phyloP scores from a whole-genome alignment of 495 filamentous ascomycete species.

The Xylaria venustula region DNA sequence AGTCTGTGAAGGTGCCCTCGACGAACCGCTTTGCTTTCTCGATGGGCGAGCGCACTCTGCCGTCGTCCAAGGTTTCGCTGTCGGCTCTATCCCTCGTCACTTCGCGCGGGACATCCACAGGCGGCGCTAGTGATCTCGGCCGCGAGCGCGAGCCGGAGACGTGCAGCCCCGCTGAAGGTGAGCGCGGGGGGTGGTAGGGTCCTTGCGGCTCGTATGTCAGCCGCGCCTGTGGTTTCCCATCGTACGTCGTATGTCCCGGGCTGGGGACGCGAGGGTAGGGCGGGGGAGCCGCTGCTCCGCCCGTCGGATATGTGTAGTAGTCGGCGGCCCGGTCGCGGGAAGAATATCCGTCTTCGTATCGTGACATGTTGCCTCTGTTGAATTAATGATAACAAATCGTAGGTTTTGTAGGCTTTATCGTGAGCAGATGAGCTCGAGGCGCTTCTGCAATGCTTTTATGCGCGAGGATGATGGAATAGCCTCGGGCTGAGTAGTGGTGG shows the following conservation, averaged over 20 bases:
- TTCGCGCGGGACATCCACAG: slow-evolving; percentile 19
- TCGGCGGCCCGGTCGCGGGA: slow-evolving; percentile 8
- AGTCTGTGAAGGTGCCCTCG: slow-evolving; percentile 33
- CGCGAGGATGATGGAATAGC: neutral
- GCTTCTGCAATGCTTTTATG: neutral
- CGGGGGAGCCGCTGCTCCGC: neutral
- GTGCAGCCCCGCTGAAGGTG: slow-evolving; percentile 9
- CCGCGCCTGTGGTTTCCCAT: slow-evolving; percentile 14
- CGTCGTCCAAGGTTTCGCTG: slow-evolving; percentile 18
- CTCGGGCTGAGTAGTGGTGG: neutral
- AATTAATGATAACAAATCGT: neutral
- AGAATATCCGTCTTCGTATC: slow-evolving; percentile 24
- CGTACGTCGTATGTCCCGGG: slow-evolving; percentile 7
- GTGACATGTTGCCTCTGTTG: slow-evolving; percentile 26
- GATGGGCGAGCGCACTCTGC: slow-evolving; percentile 16
- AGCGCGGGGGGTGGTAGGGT: slow-evolving; percentile 4
- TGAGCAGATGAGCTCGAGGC: neutral
- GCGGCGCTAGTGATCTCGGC: slow-evolving; percentile 22
- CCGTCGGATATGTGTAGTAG: slow-evolving; percentile 19
- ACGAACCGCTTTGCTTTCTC: slow-evolving; percentile 31
- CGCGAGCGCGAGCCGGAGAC: slow-evolving; percentile 18
- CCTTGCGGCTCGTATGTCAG: slow-evolving; percentile 28
- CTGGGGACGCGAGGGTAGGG: slow-evolving; percentile 16
- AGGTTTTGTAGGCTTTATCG: neutral
- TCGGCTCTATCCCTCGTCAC: slow-evolving; percentile 15